A percentile compares a stretch with the other conserved stretches of the same genome.
These are phyloP conservation scores for Papiliotrema terrestris DNA, from an alignment of 1,284 basidiomycete species.

Conservation along the genomic window DNA sequence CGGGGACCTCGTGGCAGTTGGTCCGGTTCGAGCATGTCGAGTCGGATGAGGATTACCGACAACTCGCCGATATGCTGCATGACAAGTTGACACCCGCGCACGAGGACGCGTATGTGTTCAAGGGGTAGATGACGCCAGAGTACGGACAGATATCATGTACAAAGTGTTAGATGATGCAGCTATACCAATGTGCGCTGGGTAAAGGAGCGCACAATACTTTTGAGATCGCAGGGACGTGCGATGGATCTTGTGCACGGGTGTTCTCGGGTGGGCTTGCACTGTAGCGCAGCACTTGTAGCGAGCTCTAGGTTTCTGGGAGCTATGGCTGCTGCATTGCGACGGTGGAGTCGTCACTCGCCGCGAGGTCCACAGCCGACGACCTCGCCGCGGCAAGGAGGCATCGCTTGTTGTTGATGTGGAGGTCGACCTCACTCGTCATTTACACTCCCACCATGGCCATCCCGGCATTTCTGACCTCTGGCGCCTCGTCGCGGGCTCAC, in stretches of 20 bases:
- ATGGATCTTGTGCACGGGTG: too few relatives aligned
- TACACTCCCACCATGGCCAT: conserved; percentile 9
- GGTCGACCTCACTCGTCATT: too few relatives aligned
- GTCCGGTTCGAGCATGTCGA: conserved; percentile 70
- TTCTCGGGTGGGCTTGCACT: too few relatives aligned
- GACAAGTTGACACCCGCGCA: conserved; percentile 47
- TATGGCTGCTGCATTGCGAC: too few relatives aligned
- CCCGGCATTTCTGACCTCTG: conserved; percentile 41
- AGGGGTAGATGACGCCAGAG: conserved; percentile 9
- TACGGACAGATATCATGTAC: not conserved
- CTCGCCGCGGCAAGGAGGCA: not conserved
- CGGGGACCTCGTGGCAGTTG: conserved; percentile 68
- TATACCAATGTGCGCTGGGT: too few relatives aligned
- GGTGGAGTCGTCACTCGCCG: not conserved
- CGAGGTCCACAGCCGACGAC: not conserved
- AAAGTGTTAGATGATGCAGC: not conserved
- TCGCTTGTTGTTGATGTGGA: not conserved
- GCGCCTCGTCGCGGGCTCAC: conserved; percentile 41
- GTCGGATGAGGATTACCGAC: conserved; percentile 67
- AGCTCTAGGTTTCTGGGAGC: too few relatives aligned
- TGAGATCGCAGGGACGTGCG: too few relatives aligned
- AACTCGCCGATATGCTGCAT: conserved; percentile 35
- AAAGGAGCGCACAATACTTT: too few relatives aligned
- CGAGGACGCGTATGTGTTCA: conserved; percentile 48
- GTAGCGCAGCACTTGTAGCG: too few relatives aligned